Conservation (phyloP, 2,329 filamentous ascomycete genomes). For the Claviceps humidiphila region DNA sequence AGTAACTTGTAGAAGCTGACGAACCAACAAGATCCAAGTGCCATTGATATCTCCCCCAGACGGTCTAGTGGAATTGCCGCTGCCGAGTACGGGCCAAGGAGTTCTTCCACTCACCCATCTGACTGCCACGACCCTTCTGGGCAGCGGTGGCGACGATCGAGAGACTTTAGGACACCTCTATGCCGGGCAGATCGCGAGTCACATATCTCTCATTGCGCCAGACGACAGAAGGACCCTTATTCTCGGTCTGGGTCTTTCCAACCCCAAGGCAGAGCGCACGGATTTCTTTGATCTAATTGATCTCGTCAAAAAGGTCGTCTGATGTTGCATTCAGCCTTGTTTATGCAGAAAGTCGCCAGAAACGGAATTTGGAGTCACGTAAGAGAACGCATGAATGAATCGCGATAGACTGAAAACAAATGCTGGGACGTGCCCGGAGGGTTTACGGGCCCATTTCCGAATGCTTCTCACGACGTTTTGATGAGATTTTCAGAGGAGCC, state of each 20-base stretch:
- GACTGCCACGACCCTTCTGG: conserved; percentile 76
- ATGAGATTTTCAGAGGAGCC: neutral
- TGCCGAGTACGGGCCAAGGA: conserved; percentile 31
- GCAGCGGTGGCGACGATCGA: conserved; percentile 64
- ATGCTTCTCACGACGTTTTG: neutral
- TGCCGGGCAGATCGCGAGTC: conserved; percentile 77
- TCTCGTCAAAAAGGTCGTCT: conserved; percentile 45
- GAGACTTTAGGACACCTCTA: conserved; percentile 80
- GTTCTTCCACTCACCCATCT: conserved; percentile 66
- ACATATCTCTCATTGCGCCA: conserved; percentile 58
- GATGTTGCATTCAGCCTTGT: neutral
- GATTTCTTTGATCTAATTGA: conserved; percentile 54
- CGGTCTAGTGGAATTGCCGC: conserved; percentile 47
- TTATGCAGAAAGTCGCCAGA: neutral
- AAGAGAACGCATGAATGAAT: neutral
- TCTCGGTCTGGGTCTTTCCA: conserved; percentile 45
- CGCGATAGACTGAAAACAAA: neutral
- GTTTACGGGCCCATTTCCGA: neutral
- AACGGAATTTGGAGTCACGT: neutral
- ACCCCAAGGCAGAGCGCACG: conserved; percentile 36
- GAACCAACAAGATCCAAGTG: conserved; percentile 53
- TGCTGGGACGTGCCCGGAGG: neutral
- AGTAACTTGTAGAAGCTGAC: conserved; percentile 1
- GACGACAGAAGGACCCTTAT: conserved; percentile 48
- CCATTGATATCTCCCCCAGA: conserved; percentile 56